Percentiles rank a stretch among this genome's conserved stretches.
Conservation (phyloP, 805 yeast genomes). For the Komagataella pastoris region DNA sequence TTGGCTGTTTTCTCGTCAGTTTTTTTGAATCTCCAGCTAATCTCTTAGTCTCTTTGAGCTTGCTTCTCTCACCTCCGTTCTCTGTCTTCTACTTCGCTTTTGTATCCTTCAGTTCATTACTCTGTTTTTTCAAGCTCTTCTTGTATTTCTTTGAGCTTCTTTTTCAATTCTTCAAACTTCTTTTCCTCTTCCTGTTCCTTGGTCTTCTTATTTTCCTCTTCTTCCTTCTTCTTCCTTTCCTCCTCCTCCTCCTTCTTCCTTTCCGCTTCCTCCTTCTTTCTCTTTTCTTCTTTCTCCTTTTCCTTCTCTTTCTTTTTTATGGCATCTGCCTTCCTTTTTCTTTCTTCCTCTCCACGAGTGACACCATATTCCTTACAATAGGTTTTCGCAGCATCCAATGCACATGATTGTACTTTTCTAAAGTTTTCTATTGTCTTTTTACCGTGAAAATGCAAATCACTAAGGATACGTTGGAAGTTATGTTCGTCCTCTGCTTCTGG, state of each 20-base stretch:
- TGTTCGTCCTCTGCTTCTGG: background rate
- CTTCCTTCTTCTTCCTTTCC: background rate
- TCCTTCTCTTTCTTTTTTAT: no score
- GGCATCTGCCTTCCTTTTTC: constrained; percentile 3
- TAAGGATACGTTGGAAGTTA: constrained; percentile 19
- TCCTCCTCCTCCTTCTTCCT: background rate
- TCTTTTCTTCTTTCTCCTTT: no score
- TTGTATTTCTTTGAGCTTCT: constrained; percentile 13
- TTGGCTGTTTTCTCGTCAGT: no score
- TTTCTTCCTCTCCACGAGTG: constrained; percentile 4
- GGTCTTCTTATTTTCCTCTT: background rate
- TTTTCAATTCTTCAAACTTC: constrained; percentile 17
- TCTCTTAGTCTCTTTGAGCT: no score
- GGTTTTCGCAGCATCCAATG: constrained; percentile 82
- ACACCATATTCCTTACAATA: constrained; percentile 33
- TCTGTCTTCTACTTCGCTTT: no score
- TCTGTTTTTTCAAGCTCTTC: constrained; percentile 10
- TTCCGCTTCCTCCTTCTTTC: constrained; percentile 2
- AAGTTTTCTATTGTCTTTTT: constrained; percentile 33
- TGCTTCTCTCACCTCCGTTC: no score
- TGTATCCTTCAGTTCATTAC: constrained; percentile 1
- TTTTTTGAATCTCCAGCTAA: no score
- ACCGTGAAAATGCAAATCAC: constrained; percentile 34
- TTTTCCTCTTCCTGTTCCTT: background rate
- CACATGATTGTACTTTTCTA: constrained; percentile 34